Evolutionary conservation across 192 early-diverging fungal genomes (phyloP).

Genomic region (Coemansia sp.): DNA sequence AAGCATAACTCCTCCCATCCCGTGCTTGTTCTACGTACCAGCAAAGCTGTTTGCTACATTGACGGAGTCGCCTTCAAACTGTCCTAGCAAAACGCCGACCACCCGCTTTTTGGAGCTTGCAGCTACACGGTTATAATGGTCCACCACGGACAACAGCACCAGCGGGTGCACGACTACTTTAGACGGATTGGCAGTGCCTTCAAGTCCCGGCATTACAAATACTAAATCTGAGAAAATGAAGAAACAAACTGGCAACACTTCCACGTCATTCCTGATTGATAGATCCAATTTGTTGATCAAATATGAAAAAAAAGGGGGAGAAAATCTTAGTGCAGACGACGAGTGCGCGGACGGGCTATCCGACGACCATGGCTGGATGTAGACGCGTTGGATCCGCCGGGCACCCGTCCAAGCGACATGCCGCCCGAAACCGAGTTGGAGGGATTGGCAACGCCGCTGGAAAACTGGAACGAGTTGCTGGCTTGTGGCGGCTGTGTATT

Average conservation of each 20-base stretch:
- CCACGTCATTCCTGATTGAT: conserved; percentile 4
- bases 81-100: conserved; percentile 94
- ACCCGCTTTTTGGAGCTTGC: conserved; percentile 94
- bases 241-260: neutral
- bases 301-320: neutral
- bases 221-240: conserved; percentile 5
- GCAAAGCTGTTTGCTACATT: conserved; percentile 99
- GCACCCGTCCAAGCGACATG: conserved; percentile 37
- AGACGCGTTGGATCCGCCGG: conserved; percentile 41
- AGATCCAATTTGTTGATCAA: conserved; percentile 8
- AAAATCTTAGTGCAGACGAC: conserved; percentile 19
- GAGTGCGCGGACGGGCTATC: conserved; percentile 40
- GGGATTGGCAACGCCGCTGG: conserved; percentile 31
- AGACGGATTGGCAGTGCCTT: conserved; percentile 46
- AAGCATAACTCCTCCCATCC: neutral
- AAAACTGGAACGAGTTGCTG: conserved; percentile 34
- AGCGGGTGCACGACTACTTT: conserved; percentile 92
- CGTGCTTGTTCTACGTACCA: conserved; percentile 55
- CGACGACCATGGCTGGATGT: conserved; percentile 35
- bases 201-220: conserved; percentile 47
- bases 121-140: conserved; percentile 97
- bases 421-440: conserved; percentile 35
- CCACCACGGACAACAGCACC: conserved; percentile 96
- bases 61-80: conserved; percentile 78
- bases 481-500: conserved; percentile 23